Percentiles rank a stretch among this genome's conserved stretches.
These are phyloP conservation scores for Pseudonectria foliicola DNA, from an alignment of 2,329 filamentous ascomycete species.

Conservation along the genomic window DNA sequence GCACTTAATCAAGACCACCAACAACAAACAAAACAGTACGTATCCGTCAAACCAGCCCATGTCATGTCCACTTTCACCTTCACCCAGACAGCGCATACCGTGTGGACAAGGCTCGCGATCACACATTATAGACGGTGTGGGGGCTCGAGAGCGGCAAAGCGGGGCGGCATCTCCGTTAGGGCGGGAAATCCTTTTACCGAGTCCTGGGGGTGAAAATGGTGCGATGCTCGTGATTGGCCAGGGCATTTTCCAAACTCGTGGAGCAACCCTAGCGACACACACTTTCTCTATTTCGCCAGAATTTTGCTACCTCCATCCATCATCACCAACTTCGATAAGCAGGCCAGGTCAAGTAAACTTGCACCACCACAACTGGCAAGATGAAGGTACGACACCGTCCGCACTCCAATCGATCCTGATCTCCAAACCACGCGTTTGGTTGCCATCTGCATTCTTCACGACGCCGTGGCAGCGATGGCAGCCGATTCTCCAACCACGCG, in stretches of 20 bases:
- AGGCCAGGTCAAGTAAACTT: constrained; percentile 37
- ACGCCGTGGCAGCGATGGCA: background rate
- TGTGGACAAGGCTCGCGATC: background rate
- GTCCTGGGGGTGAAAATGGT: background rate
- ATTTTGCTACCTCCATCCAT: constrained; percentile 26
- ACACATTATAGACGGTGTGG: constrained; percentile 5
- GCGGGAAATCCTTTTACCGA: constrained; percentile 20
- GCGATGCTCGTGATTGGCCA: constrained; percentile 26
- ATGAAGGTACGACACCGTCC: constrained; percentile 35
- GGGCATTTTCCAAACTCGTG: constrained; percentile 10
- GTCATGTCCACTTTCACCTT: no score
- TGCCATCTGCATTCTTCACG: background rate
- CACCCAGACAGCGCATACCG: no score
- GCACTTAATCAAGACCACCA: background rate
- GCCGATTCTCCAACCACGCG: constrained; percentile 2
- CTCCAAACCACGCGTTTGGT: background rate
- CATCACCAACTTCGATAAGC: constrained; percentile 31
- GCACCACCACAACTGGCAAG: constrained; percentile 40
- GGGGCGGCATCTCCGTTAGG: background rate
- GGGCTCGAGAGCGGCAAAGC: background rate
- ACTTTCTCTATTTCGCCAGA: constrained; percentile 33
- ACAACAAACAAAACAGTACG: background rate
- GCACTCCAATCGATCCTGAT: constrained; percentile 1
- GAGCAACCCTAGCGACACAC: constrained; percentile 36
- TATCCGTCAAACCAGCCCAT: background rate